These are phyloP conservation scores for Physcomitrellopsis africana DNA, from an alignment of 225 moss, liverwort and hornwort species.

Conservation along the genomic window DNA sequence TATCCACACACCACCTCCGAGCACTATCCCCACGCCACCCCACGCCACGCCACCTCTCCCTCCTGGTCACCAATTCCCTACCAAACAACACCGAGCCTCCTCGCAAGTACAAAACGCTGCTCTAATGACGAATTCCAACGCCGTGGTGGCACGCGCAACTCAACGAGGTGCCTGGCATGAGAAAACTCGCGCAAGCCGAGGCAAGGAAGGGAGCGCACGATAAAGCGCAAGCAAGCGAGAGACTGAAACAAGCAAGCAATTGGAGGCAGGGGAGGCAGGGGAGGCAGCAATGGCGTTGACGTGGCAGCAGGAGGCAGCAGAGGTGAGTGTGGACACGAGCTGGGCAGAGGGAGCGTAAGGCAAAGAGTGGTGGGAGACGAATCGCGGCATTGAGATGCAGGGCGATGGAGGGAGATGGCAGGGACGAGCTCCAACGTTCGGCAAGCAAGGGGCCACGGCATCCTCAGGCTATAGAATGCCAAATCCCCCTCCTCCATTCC, in stretches of 20 bases:
- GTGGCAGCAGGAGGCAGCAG: neutral
- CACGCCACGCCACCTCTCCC: too few species aligned
- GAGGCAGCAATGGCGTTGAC: neutral
- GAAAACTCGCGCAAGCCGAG: neutral
- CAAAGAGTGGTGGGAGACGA: conserved; percentile 3
- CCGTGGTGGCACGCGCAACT: neutral
- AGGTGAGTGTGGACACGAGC: too few species aligned
- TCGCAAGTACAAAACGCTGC: too few species aligned
- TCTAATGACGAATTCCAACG: neutral
- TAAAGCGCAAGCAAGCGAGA: neutral
- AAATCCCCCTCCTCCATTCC: neutral
- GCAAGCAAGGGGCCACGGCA: neutral
- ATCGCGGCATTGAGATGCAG: neutral
- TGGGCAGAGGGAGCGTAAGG: neutral
- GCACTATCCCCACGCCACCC: too few species aligned
- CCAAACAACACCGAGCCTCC: too few species aligned
- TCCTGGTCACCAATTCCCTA: too few species aligned
- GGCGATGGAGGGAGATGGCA: too few species aligned
- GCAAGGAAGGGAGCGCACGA: neutral
- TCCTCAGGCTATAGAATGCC: neutral
- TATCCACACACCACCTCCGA: too few species aligned
- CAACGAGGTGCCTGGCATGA: neutral
- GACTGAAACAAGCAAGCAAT: neutral
- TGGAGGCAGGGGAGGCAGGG: neutral
- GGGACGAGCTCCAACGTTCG: neutral